Conservation (phyloP, 768 basidiomycete genomes). For the Macrolepiota fuliginosa region DNA sequence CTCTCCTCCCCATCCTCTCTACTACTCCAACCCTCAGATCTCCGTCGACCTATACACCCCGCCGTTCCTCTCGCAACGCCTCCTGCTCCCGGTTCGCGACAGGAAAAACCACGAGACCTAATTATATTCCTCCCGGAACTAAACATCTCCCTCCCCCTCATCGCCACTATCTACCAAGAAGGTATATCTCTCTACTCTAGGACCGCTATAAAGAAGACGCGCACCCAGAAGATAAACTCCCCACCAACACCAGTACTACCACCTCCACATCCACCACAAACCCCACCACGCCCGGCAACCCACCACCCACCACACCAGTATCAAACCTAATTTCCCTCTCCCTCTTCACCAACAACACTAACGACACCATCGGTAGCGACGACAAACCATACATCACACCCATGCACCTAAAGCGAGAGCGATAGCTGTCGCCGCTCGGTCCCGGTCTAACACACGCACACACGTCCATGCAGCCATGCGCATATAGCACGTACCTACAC, state of each 20-base stretch:
- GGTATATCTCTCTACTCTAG: slow-evolving; percentile 88
- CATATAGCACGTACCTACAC: background rate
- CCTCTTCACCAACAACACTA: background rate
- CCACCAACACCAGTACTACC: slow-evolving; percentile 23
- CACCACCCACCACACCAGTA: too few relatives aligned
- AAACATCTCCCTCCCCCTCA: slow-evolving; percentile 77
- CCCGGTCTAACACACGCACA: background rate
- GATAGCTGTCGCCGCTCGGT: slow-evolving; percentile 50
- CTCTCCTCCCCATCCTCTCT: slow-evolving; percentile 15
- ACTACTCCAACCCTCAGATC: slow-evolving; percentile 19
- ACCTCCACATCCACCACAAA: background rate
- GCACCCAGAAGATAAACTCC: slow-evolving; percentile 30
- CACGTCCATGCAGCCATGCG: background rate
- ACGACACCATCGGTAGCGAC: background rate
- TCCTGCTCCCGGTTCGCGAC: slow-evolving; percentile 20
- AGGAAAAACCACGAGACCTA: slow-evolving; percentile 61
- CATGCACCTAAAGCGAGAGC: slow-evolving; percentile 51
- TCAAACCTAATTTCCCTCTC: too few relatives aligned
- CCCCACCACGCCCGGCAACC: background rate
- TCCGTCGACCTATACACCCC: slow-evolving; percentile 37
- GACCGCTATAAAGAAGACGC: slow-evolving; percentile 73
- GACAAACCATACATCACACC: slow-evolving; percentile 43
- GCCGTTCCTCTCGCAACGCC: slow-evolving; percentile 55
- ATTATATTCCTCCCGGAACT: slow-evolving; percentile 82
- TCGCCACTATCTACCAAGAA: slow-evolving; percentile 87